Evolutionary conservation across 129 eudicot genomes (phyloP).

Genomic region (Flaveria trinervia): DNA sequence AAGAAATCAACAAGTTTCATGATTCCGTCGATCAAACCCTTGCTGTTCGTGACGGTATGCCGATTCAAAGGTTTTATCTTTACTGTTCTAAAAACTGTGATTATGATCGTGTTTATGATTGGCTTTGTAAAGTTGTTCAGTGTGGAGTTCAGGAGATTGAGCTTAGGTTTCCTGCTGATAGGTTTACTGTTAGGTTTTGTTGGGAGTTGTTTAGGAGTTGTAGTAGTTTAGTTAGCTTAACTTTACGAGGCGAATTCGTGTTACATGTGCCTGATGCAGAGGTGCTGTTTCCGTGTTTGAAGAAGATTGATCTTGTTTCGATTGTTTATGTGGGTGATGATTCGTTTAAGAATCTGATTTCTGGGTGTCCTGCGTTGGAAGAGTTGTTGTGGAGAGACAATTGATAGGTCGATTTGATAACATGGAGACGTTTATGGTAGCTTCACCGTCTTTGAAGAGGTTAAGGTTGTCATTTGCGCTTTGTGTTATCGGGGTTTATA

Average conservation of each 20-base stretch:
- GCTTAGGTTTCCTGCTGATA: slow-evolving; percentile 28
- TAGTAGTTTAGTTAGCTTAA: slow-evolving; percentile 21
- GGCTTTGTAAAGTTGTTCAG: background rate
- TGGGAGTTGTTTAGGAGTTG: slow-evolving; percentile 29
- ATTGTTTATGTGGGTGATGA: slow-evolving; percentile 1
- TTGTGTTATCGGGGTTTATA: background rate
- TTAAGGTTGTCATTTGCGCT: background rate
- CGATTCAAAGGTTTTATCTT: slow-evolving; percentile 13
- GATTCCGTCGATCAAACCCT: slow-evolving; percentile 30
- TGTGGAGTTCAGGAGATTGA: slow-evolving; percentile 14
- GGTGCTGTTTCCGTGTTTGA: slow-evolving; percentile 30
- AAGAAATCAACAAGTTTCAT: slow-evolving; percentile 17
- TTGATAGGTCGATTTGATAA: background rate
- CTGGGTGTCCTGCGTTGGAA: slow-evolving; percentile 34
- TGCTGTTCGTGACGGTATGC: slow-evolving; percentile 25
- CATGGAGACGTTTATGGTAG: background rate
- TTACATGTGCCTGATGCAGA: slow-evolving; percentile 15
- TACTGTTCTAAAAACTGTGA: slow-evolving; percentile 19
- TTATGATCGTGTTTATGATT: slow-evolving; percentile 26
- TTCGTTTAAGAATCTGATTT: slow-evolving; percentile 18
- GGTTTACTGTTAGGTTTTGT: slow-evolving; percentile 16
- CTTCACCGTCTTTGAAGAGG: slow-evolving; percentile 26
- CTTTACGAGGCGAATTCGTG: slow-evolving; percentile 18
- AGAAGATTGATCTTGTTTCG: slow-evolving; percentile 4
- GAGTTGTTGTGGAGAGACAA: slow-evolving; percentile 35